phyloP scores from a whole-genome alignment of 176 grass and related monocot species.

The Poa pratensis region DNA sequence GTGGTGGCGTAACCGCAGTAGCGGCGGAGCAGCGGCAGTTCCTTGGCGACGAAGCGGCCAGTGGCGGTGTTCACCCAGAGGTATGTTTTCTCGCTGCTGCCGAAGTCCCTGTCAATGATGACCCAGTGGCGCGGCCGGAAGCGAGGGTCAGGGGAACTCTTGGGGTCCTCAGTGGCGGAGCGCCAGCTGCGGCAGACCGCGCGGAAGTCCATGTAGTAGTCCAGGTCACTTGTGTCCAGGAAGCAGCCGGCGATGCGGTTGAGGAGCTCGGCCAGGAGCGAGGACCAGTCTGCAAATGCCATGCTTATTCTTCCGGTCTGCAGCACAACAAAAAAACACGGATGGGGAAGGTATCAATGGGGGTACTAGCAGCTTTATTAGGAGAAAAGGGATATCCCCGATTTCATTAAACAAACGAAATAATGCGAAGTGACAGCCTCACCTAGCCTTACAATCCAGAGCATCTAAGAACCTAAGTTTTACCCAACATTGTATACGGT shows the following conservation, averaged over 20 bases:
- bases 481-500: too few relatives aligned
- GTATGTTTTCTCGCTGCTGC: background rate
- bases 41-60: slow-evolving; percentile 3
- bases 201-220: slow-evolving; percentile 24
- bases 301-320: background rate
- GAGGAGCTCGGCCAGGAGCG: background rate
- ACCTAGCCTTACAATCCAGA: too few relatives aligned
- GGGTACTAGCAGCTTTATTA: background rate
- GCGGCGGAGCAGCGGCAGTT: background rate
- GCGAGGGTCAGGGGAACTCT: background rate
- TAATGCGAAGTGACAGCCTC: too few relatives aligned
- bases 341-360: background rate
- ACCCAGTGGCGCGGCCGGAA: background rate
- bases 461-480: too few relatives aligned
- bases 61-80: slow-evolving; percentile 23
- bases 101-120: background rate
- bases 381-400: too few relatives aligned
- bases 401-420: too few relatives aligned
- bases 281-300: background rate
- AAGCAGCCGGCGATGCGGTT: background rate
- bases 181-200: slow-evolving; percentile 1
- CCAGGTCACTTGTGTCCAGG: background rate
- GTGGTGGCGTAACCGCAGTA: background rate
- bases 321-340: background rate
- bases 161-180: background rate